Conservation (phyloP, 345 rosid species). For the Rhizophora mangle region DNA sequence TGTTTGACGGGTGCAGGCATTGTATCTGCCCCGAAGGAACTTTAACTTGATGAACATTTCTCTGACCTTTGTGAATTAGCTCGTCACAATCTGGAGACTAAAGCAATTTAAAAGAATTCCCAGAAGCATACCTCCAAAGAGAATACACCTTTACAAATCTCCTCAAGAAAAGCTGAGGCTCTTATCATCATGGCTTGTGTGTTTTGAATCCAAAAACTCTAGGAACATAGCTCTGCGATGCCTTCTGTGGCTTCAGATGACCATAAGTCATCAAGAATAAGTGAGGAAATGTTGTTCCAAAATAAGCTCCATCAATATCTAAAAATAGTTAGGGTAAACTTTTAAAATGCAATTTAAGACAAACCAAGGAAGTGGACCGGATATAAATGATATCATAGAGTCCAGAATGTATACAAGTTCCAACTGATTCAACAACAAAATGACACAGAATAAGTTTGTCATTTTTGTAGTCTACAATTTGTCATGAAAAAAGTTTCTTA, state of each 20-base stretch:
- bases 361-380: background rate
- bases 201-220: slow-evolving; percentile 95
- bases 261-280: slow-evolving; percentile 85
- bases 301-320: slow-evolving; percentile 98
- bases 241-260: slow-evolving; percentile 85
- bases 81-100: slow-evolving; percentile 10
- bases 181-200: slow-evolving; percentile 58
- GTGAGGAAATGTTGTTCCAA: slow-evolving; percentile 94
- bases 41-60: background rate
- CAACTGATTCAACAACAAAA: background rate
- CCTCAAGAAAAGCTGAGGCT: slow-evolving; percentile 14
- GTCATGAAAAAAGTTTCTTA: too few species aligned
- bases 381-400: background rate
- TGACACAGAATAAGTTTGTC: background rate
- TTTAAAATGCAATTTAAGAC: slow-evolving; percentile 2
- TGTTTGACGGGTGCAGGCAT: background rate
- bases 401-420: background rate
- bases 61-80: background rate
- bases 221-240: slow-evolving; percentile 76
- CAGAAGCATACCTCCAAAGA: slow-evolving; percentile 22
- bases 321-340: slow-evolving; percentile 45
- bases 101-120: slow-evolving; percentile 18
- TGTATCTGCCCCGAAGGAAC: background rate
- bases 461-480: too few species aligned
- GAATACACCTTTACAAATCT: slow-evolving; percentile 12